phyloP scores from a whole-genome alignment of 805 yeast genomes.

The Brettanomyces custersianus region DNA sequence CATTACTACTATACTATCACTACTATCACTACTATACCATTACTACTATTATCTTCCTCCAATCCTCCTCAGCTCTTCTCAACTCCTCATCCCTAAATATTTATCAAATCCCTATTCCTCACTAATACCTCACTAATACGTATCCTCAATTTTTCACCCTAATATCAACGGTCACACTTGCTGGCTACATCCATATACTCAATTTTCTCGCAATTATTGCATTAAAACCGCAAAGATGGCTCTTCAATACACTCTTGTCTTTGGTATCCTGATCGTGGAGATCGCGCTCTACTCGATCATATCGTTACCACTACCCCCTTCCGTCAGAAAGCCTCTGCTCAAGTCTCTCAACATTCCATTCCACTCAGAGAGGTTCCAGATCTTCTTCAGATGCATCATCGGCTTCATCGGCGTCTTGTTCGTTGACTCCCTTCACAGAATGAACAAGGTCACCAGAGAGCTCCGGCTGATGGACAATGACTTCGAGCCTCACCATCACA shows the following conservation, averaged over 20 bases:
- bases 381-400: slow-evolving; percentile 71
- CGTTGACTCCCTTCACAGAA: slow-evolving; percentile 82
- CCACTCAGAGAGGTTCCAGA: slow-evolving; percentile 59
- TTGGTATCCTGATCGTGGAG: slow-evolving; percentile 69
- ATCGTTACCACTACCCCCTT: slow-evolving; percentile 80
- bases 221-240: slow-evolving; percentile 19
- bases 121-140: too few species aligned
- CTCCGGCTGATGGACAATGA: slow-evolving; percentile 27
- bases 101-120: too few species aligned
- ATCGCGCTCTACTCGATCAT: slow-evolving; percentile 70
- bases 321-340: slow-evolving; percentile 59
- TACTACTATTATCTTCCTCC: too few species aligned
- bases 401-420: slow-evolving; percentile 80
- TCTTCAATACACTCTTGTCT: slow-evolving; percentile 33
- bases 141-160: background rate
- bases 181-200: background rate
- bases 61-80: too few species aligned
- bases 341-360: slow-evolving; percentile 58
- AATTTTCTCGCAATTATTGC: too few species aligned
- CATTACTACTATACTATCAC: too few species aligned
- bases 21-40: too few species aligned
- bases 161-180: background rate
- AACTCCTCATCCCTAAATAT: too few species aligned
- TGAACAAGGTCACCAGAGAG: slow-evolving; percentile 59
- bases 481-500: slow-evolving; percentile 9